Conservation (phyloP, 164 flowering plant genomes). For the Stephania japonica region DNA sequence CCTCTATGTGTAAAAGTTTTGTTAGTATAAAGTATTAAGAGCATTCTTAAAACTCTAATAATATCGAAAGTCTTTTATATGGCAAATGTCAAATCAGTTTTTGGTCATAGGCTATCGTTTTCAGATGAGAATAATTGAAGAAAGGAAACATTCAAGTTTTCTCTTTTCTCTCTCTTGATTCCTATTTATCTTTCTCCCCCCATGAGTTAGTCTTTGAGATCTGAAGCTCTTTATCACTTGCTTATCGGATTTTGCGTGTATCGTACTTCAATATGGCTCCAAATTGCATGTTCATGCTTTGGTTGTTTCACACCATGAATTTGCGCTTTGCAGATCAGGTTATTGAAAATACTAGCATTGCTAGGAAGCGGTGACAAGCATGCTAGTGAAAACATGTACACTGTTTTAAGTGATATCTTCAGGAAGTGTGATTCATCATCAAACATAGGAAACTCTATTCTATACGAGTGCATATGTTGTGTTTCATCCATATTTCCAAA, state of each 20-base stretch:
- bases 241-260: not conserved
- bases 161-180: no score
- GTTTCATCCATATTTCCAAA: slow-evolving; percentile 78
- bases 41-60: no score
- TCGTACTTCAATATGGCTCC: not conserved
- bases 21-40: no score
- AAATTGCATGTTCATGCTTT: not conserved
- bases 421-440: slow-evolving; percentile 76
- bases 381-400: slow-evolving; percentile 88
- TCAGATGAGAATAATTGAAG: no score
- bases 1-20: no score
- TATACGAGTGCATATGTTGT: slow-evolving; percentile 91
- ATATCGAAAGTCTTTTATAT: no score
- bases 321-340: slow-evolving; percentile 58
- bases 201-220: not conserved
- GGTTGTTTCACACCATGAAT: slow-evolving; percentile 1
- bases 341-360: slow-evolving; percentile 82
- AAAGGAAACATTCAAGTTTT: no score
- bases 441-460: slow-evolving; percentile 92
- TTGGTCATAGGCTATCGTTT: no score
- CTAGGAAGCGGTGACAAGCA: slow-evolving; percentile 85
- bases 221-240: not conserved
- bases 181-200: not conserved
- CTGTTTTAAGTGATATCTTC: slow-evolving; percentile 81
- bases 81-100: no score